A percentile compares a stretch with the other conserved stretches of the same genome.
Evolutionary conservation across 805 yeast species (phyloP).

Genomic region (Metschnikowia continentalis): DNA sequence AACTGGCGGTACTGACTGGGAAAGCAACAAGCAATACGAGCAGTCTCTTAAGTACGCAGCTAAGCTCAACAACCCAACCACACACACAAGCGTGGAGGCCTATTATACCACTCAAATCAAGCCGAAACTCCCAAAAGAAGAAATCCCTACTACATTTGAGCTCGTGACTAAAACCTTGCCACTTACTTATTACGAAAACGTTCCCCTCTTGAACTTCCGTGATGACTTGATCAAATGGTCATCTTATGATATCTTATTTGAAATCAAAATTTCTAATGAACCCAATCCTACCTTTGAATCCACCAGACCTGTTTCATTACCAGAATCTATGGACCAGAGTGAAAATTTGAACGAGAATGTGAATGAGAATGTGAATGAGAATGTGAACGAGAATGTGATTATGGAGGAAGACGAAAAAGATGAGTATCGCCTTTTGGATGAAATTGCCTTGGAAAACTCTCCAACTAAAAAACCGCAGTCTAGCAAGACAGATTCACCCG

Average conservation of each 20-base stretch:
- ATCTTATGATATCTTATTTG: conserved; percentile 18
- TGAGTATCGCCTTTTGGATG: background rate
- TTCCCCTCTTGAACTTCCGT: conserved; percentile 16
- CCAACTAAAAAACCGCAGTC: background rate
- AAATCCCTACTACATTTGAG: conserved; percentile 28
- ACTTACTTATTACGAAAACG: conserved; percentile 11
- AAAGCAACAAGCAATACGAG: conserved; percentile 9
- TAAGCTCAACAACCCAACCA: conserved; percentile 18
- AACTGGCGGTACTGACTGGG: conserved; percentile 15
- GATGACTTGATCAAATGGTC: conserved; percentile 23
- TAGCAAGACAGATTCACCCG: background rate
- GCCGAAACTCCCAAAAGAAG: conserved; percentile 2
- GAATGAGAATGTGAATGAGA: background rate
- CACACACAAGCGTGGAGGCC: conserved; percentile 4
- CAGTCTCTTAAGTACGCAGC: conserved; percentile 29
- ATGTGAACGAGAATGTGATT: background rate
- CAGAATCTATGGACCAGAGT: background rate
- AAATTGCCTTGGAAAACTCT: background rate
- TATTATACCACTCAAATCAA: conserved; percentile 7
- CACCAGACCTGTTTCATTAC: background rate
- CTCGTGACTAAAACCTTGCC: conserved; percentile 23
- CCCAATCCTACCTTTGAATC: background rate
- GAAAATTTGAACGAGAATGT: background rate
- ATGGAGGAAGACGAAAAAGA: background rate
- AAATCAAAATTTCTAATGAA: background rate